Base-by-base conservation (phyloP, 2,329 filamentous ascomycete genomes). In the Pseudopyrenochaeta lycopersici region DNA sequence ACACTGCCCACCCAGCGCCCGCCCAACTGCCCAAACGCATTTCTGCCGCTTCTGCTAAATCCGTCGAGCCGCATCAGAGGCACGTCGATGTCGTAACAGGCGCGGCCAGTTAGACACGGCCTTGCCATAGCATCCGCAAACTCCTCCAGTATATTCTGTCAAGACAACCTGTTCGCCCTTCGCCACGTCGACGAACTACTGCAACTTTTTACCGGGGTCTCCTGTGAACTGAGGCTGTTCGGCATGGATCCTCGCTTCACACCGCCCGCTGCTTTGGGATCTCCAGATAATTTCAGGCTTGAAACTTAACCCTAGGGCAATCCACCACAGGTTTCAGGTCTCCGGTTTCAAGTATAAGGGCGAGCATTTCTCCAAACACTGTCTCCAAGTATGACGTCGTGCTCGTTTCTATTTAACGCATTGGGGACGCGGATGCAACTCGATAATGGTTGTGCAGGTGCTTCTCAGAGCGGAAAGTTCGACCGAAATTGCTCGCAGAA, bases 111-210 rank as follows among this genome's bases (percentile, higher is more conserved):
- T n/a, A 15, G 11, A 36, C 23, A 17, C 9, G 15, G 20, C 21
- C 11, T 38, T 20, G 12, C 30, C 18, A 38, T 11, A 15, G 2
- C 30, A 42, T 42, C 32, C 29, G 39, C 33, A 23, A 40, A 43
- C 30, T 23, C 32, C 30, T 40, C 21, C 23, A 21, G 40, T 21
- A 14, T 12, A 27, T 42, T 5, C 40, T 18, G 30, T 30, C 40
- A 31, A 11, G 15, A 10, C 1, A 42, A 42, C 40, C 49, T 54
- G 41, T 29, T 46, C 46, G 33, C 5, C 44, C 43, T 36, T 38
- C 46, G 56, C 56, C 56, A 60, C 56, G 56, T 60, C 56, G 48
- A 57, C 56, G 14, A 50, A 42, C 54, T 57, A 54, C 54, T 57
- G 51, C 54, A 51, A 48, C 39, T 29, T 4, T n/a, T 6, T 21